Evolutionary conservation across 495 filamentous ascomycete species (phyloP), one percentile per base, ranked within the genome.

Genomic region (Penicilliopsis zonata): DNA sequence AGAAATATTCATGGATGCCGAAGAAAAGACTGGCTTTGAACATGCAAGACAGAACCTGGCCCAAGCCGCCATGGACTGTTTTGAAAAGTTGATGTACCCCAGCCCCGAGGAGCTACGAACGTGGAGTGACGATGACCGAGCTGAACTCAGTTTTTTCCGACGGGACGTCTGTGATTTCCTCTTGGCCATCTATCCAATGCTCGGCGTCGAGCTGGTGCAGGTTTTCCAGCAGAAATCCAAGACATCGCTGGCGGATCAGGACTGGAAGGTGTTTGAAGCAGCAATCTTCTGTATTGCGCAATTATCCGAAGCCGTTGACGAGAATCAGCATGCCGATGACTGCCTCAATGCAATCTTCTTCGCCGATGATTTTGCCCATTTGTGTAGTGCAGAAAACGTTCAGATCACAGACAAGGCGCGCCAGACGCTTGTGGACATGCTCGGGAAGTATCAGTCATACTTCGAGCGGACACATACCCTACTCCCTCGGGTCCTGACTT

Each of bases 121-220:
- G 4, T 95, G 86, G 87, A 72, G 77, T 34, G 74, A 77, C 18
- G 70, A 80, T 4, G 75, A 85, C 26, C 72, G 72, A 28, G 61
- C 59, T 28, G 78, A 74, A 24, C 94, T 94, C 49, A 67, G 66
- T 35, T 72, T 79, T 22, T 88, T 85, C 30, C 74, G 90, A 15
- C 71, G 76, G 33, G 87, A 95, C 42, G 80, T 86, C 28, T 71
- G 66, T 28, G 86, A 94, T 51, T 70, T 92, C 38, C 59, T 94
- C 2, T 73, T 87, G 33, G 70, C 81, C 2, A 73, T 79, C 17
- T 94, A 82, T 43, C 63, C 77, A 0, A 59, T 86, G 4, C 53
- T 86, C 3, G 82, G 82, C 0, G 61, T 74, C 14, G 61, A 67
- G 3, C 46, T 94, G 18, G 67, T 94, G 12, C 63, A 73, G 12